Percentiles rank a stretch among this genome's conserved stretches.
These are phyloP conservation scores for Epichloe coenophiala DNA, from an alignment of 2,329 filamentous ascomycete species.

Conservation along the genomic window DNA sequence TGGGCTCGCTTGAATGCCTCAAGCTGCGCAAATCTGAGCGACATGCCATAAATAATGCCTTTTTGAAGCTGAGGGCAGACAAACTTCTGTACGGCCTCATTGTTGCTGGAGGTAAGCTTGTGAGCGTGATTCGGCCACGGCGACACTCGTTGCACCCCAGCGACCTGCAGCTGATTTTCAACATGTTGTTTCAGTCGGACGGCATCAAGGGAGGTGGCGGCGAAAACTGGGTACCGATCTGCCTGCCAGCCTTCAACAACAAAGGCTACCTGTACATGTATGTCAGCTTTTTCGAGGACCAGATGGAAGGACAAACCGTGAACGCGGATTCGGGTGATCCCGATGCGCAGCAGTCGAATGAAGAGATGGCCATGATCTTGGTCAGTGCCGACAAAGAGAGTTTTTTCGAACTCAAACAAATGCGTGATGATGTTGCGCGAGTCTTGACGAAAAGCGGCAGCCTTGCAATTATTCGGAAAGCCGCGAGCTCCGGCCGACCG, in stretches of 20 bases:
- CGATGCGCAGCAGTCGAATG: slow-evolving; percentile 51
- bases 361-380: slow-evolving; percentile 80
- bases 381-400: slow-evolving; percentile 88
- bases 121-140: slow-evolving; percentile 88
- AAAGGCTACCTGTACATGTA: slow-evolving; percentile 98
- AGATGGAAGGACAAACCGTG: slow-evolving; percentile 27
- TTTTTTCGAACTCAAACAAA: slow-evolving; percentile 83
- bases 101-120: slow-evolving; percentile 81
- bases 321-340: slow-evolving; percentile 29
- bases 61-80: slow-evolving; percentile 64
- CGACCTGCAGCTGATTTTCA: slow-evolving; percentile 92
- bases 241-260: slow-evolving; percentile 93
- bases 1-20: slow-evolving; percentile 89
- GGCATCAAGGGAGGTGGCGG: slow-evolving; percentile 80
- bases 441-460: slow-evolving; percentile 66
- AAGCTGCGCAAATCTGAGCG: slow-evolving; percentile 80
- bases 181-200: slow-evolving; percentile 96
- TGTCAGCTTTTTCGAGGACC: slow-evolving; percentile 74
- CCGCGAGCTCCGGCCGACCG: slow-evolving; percentile 59
- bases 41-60: slow-evolving; percentile 70
- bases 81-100: slow-evolving; percentile 85
- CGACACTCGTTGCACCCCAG: slow-evolving; percentile 92
- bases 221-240: slow-evolving; percentile 95
- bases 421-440: slow-evolving; percentile 47
- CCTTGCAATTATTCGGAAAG: slow-evolving; percentile 59